phyloP scores from a whole-genome alignment of 2,329 filamentous ascomycete species.

The Pseudocercospora fijiensis region DNA sequence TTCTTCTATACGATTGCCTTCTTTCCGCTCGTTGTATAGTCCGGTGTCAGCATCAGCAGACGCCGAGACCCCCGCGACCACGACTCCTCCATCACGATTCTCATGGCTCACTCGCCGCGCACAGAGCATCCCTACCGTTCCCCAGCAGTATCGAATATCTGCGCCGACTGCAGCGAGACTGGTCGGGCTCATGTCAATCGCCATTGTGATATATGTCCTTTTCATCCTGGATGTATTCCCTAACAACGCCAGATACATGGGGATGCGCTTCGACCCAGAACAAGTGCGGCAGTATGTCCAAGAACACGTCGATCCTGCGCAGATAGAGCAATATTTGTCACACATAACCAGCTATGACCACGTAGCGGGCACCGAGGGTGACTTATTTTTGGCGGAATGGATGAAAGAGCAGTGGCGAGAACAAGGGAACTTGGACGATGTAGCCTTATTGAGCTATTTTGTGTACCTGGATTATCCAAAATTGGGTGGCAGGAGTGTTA shows the following conservation, averaged over 20 bases:
- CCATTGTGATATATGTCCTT: slow-evolving; percentile 76
- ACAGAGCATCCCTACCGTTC: slow-evolving; percentile 44
- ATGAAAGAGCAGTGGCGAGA: slow-evolving; percentile 75
- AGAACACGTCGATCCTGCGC: slow-evolving; percentile 64
- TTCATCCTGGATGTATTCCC: slow-evolving; percentile 83
- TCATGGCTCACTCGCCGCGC: slow-evolving; percentile 23
- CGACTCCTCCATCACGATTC: slow-evolving; percentile 17
- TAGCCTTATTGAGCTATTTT: slow-evolving; percentile 65
- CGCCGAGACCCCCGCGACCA: slow-evolving; percentile 16
- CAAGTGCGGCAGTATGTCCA: slow-evolving; percentile 75
- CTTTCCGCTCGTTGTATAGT: slow-evolving; percentile 48
- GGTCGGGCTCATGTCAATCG: slow-evolving; percentile 71
- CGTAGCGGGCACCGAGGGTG: slow-evolving; percentile 90
- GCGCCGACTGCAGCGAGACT: slow-evolving; percentile 70
- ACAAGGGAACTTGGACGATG: slow-evolving; percentile 64
- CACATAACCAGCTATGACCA: slow-evolving; percentile 84
- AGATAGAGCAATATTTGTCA: slow-evolving; percentile 65
- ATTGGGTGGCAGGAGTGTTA: slow-evolving; percentile 71
- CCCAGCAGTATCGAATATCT: slow-evolving; percentile 53
- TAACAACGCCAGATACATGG: slow-evolving; percentile 62
- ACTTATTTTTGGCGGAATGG: slow-evolving; percentile 81
- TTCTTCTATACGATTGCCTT: slow-evolving; percentile 55
- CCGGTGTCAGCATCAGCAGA: slow-evolving; percentile 29
- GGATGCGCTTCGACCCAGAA: slow-evolving; percentile 78
- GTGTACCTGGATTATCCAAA: slow-evolving; percentile 93